Evolutionary conservation across 2,329 filamentous ascomycete species (phyloP), one percentile per base, ranked within the genome.

Genomic region (Ophiobolus disseminans): DNA sequence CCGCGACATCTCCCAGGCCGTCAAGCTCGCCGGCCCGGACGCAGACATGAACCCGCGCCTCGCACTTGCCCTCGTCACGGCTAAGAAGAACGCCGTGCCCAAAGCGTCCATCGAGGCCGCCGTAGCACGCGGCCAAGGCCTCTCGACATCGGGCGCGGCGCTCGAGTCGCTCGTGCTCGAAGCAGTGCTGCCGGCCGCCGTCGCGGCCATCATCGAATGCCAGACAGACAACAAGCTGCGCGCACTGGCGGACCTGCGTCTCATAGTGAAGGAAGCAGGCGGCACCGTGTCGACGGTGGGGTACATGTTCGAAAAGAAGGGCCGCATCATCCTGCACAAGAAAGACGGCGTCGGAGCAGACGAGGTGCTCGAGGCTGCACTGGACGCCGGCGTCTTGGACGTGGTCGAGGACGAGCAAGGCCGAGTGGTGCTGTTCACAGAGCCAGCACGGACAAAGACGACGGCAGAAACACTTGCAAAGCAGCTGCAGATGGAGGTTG

Each of bases 111-210:
- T 97, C 60, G 92, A 97, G 72, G 81, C 81, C 11, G 91, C 94
- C 44, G 87, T 99, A 58, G 89, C 91, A 11, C 86, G 91, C 37
- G 94, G 94, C 1, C 92, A 97, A 70, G 93, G 94, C 32, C 83
- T 87, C 56, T 92, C 91, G 19, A 75, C 85, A 1, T 83, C 82
- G 4, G 94, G 94, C 43, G 82, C 83, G 13, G 80, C 85, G 11
- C 83, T 97, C n/a, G 92, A 97, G 69, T 79, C 77, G 25, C 73
- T 94, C 41, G 88, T 86, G 1, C 80, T 96, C 41, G 93, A 97
- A 77, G 86, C 86, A 20, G 88, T 97, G 58, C 76, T 95, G 52
- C 89, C 90, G 2, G 84, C 87, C 2, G 85, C 82, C 2, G 78
- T 87, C 13, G 91, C 90, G 9, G 78, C 93, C 5, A 86, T 97